Base-by-base conservation (phyloP, 768 basidiomycete species). In the Russula foetens region DNA sequence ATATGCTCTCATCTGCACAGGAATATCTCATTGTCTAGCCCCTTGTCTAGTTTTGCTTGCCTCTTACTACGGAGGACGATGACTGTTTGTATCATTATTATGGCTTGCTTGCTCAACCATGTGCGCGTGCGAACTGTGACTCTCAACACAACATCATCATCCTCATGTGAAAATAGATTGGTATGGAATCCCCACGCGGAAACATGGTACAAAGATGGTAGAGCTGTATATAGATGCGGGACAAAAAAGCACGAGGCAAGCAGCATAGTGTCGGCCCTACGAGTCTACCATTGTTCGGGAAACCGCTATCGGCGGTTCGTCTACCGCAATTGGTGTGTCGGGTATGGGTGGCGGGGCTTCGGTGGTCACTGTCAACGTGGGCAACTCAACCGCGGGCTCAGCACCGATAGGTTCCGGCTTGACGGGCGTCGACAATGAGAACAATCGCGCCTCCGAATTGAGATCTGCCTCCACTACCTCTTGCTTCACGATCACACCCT, bases 231-330 rank as follows among this genome's bases (percentile, higher is more conserved):
- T n/a, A n/a, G n/a, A n/a, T n/a, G n/a, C n/a, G n/a, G n/a, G n/a
- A n/a, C n/a, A n/a, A n/a, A n/a, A n/a, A n/a, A n/a, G n/a, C n/a
- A n/a, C n/a, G n/a, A n/a, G n/a, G n/a, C n/a, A n/a, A n/a, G 5
- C 31, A 23, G 55, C 24, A 33, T 39, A 46, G 50, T 41, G 17
- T 45, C 4, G 45, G 47, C 38, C 47, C 53, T 57, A 76, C 66
- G 70, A 59, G 60, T 68, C 69, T 44, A 69, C 64, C 8, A 12
- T 12, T 38, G 63, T 52, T 50, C 60, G 57, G 7, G 67, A 29
- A 8, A 59, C 59, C 2, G 69, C 63, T 51, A 63, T 58, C 38
- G 62, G 64, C 19, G 60, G 63, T 59, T 65, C 59, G 60, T 67
- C 60, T 46, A 64, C 55, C 55, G 23, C 38, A 3, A 12, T 11